Evolutionary conservation across 768 basidiomycete species (phyloP), one percentile per base, ranked within the genome.

Genomic region (Lactifluus rugatus): DNA sequence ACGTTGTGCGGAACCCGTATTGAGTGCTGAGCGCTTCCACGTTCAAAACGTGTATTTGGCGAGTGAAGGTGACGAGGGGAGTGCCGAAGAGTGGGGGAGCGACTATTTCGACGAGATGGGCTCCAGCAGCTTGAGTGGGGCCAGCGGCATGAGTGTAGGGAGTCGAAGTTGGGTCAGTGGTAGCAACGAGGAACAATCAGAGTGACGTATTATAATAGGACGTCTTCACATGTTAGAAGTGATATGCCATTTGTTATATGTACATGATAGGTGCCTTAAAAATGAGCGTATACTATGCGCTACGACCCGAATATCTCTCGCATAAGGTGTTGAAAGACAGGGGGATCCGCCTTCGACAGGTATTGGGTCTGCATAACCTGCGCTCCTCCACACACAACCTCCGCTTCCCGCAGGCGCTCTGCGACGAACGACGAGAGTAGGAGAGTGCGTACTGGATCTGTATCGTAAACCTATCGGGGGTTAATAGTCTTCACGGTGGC

Each of bases 1-100:
- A 55, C 76, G 93, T 52, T 97, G 93, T 67, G 78, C 77, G 6
- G 79, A 82, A 59, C 72, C 70, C 13, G 86, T 93, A 23, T 76
- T 74, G 60, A 76, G 77, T 57, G 86, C 84, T 10, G 82, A 85
- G 61, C 75, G 92, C 66, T 77, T 81, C 60, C 63, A 36, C 14
- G 70, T 69, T 23, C 72, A 51, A 41, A 34, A 46, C 23, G 17
- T 58, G 51, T 58, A 58, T 45, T 59, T 54, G 61, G 21, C 52
- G 13, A 64, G 76, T 17, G 81, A 78, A 57, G 65, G 73, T 23
- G 63, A 70, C 17, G 69, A 67, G 19, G 75, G 60, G 54, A 74
- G 83, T 62, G 80, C 81, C 52, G 83, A 81, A 61, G 83, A 82
- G 47, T 82, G 83, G 62, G 82, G 80, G 60, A 75, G 74, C 42